Evolutionary conservation across 2,329 filamentous ascomycete genomes (phyloP), one percentile per base, ranked within the genome.

Genomic region (Stagonosporopsis chrysanthemi): DNA sequence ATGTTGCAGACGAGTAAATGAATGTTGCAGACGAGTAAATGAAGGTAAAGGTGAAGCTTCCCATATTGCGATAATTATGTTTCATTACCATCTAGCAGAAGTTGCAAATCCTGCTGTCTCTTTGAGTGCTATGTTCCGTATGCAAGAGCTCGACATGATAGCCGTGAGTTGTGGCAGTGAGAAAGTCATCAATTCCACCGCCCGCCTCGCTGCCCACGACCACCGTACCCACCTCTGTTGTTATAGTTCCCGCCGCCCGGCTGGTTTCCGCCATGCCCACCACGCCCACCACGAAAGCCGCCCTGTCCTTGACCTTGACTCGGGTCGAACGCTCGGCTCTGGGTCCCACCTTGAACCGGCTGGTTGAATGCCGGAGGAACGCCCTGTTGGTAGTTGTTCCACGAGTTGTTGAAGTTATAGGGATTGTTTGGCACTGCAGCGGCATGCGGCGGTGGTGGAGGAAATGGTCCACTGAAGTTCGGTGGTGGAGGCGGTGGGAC

Each of bases 401-500:
- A 56, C 23, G 63, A 57, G 38, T 64, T 58, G 45, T 51, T 45
- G 26, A 56, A 52, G 39, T 43, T 57, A 35, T 65, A 64, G 3
- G 44, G 52, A 12, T 54, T 56, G 33, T 54, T 65, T 3, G 56
- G 57, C 53, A 63, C 58, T 6, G 54, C 61, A 24, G 56, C 53
- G 48, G 62, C 61, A n/a, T 67, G 64, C 0, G 62, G 60, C n/a
- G 62, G 64, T 5, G 63, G 58, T 23, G 63, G 62, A 42, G 64
- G 61, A 52, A 60, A 72, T 22, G 56, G 52, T n/a, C 66, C 68
- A 9, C 58, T 67, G 40, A 60, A 69, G 42, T 65, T 68, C 22
- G 64, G 63, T 4, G 69, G 66, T 24, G 66, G 68, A n/a, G 67
- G 69, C 14, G 69, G 69, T 6, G 65, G 68, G 2, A 66, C 43